These are phyloP conservation scores for Colletotrichum tamarilloi DNA, from an alignment of 2,329 filamentous ascomycete species.

Conservation along the genomic window DNA sequence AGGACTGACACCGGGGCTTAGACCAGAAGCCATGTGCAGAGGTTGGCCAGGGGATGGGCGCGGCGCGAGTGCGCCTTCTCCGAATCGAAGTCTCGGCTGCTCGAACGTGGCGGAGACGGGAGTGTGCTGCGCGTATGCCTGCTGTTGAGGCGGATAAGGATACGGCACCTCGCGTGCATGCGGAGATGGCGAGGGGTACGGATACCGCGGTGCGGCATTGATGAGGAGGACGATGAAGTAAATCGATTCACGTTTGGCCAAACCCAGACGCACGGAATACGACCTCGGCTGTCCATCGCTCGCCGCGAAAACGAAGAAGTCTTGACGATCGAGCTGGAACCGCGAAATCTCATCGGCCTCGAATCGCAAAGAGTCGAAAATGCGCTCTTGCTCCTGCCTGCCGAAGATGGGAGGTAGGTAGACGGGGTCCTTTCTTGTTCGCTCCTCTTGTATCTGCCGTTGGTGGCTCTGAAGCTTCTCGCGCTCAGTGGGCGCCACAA, in stretches of 20 bases:
- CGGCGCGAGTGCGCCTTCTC: slow-evolving; percentile 46
- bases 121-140: slow-evolving; percentile 55
- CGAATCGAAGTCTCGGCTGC: slow-evolving; percentile 53
- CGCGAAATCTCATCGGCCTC: slow-evolving; percentile 62
- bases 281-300: slow-evolving; percentile 63
- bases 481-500: slow-evolving; percentile 63
- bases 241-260: slow-evolving; percentile 70
- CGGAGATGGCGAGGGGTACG: slow-evolving; percentile 58
- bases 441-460: slow-evolving; percentile 66
- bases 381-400: slow-evolving; percentile 63
- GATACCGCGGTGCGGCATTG: slow-evolving; percentile 47
- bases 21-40: slow-evolving; percentile 48
- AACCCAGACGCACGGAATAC: slow-evolving; percentile 63
- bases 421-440: slow-evolving; percentile 67
- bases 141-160: slow-evolving; percentile 51
- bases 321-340: slow-evolving; percentile 63
- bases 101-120: slow-evolving; percentile 62
- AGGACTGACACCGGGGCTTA: slow-evolving; percentile 55
- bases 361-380: slow-evolving; percentile 67
- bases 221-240: slow-evolving; percentile 70
- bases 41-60: slow-evolving; percentile 44
- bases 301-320: slow-evolving; percentile 65
- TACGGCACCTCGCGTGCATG: slow-evolving; percentile 56
- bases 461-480: slow-evolving; percentile 63
- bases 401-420: slow-evolving; percentile 73